Base-by-base conservation (phyloP, 768 basidiomycete genomes). In the Punctularia strigosozonata region DNA sequence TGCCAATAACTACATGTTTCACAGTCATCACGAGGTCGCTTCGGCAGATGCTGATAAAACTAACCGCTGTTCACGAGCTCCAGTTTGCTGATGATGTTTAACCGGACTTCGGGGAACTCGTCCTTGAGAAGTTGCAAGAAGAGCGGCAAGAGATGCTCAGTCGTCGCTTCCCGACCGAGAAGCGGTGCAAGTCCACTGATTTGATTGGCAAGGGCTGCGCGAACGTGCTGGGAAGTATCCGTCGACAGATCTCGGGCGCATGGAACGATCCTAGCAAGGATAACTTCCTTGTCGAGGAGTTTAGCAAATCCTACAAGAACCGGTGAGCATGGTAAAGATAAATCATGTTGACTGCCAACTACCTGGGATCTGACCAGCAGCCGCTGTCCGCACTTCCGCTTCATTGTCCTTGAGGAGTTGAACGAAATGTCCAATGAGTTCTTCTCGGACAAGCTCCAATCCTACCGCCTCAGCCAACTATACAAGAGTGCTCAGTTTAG, bases 81-180 rank as follows among this genome's bases (percentile, higher is more conserved):
- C 31, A 99, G 75, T 61, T 98, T 98, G 66, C 90, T 90, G 63
- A 99, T 99, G 53, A 99, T 86, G 58, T 99, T 97, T 46, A 98
- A 63, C 46, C 95, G 73, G 35, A 99, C 95, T 52, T 99, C 95
- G 4, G 92, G 89, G 68, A 97, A 98, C 53, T 99, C 95, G 51
- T 99, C 95, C 64, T 98, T 99, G 38, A 99, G 66, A 32, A 99
- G 71, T 52, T 91, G 90, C 33, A 99, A 70, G 76, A 98, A 99
- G 17, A 98, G 69, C 10, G 92, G 95, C 14, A 98, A 70, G n/a
- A 98, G 72, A 55, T 99, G 81, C 57, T 99, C 92, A 52, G 92
- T 85, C 7, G 95, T 99, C 2, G 90, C 72, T 40, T 92, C 89
- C 46, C 85, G 86, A 49, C 87, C 91, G 15, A 98, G 74, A 26